Percentiles rank a stretch among this genome's conserved stretches.
These are phyloP conservation scores for Themeda triandra DNA, from an alignment of 176 grass and related monocot genomes.

Conservation along the genomic window DNA sequence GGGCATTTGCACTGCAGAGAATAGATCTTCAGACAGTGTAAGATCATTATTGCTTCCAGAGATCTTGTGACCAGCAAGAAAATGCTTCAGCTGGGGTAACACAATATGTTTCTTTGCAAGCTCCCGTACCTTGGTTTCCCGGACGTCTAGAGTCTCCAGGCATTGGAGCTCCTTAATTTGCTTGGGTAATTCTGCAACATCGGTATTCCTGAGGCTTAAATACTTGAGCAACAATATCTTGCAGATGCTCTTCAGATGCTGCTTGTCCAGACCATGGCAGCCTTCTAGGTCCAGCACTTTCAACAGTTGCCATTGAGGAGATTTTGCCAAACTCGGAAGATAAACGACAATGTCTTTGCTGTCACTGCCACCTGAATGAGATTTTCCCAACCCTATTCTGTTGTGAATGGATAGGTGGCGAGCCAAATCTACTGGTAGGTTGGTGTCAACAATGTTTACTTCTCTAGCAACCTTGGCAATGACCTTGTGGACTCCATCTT, in stretches of 20 bases:
- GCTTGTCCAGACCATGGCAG: background rate
- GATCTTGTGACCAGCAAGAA: too few species aligned
- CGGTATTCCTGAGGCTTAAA: slow-evolving; percentile 26
- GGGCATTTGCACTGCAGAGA: background rate
- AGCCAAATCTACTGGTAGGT: background rate
- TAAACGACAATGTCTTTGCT: background rate
- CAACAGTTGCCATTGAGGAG: background rate
- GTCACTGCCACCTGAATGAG: background rate
- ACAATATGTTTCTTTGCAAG: background rate
- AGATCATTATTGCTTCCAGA: too few species aligned
- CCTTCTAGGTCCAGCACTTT: slow-evolving; percentile 37
- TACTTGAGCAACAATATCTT: slow-evolving; percentile 27
- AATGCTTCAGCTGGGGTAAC: too few species aligned
- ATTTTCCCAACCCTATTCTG: background rate
- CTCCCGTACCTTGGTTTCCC: slow-evolving; percentile 12
- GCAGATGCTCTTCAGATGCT: slow-evolving; percentile 20
- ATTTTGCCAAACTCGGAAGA: background rate
- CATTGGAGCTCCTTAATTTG: slow-evolving; percentile 10
- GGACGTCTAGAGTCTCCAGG: slow-evolving; percentile 28
- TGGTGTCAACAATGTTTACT: background rate
- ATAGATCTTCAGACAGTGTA: background rate
- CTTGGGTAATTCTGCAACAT: background rate
- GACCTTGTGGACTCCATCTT: background rate
- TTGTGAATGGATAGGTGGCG: background rate
- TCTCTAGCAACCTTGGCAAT: background rate